Evolutionary conservation across 805 yeast species (phyloP).

Genomic region (Spathaspora girioi): DNA sequence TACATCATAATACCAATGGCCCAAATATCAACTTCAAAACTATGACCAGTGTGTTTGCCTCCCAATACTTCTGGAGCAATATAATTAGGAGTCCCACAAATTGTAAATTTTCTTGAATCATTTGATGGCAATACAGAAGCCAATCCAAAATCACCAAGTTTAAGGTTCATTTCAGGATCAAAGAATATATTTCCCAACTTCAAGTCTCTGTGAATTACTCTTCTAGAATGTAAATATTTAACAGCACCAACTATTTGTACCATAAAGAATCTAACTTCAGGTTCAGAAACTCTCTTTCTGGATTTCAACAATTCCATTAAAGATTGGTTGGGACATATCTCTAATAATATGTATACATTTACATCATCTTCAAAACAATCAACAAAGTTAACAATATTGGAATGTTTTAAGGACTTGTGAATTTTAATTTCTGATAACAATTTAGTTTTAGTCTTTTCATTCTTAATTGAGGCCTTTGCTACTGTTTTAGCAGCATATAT

Average conservation of each 20-base stretch:
- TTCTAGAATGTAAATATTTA: constrained; percentile 83
- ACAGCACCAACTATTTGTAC: constrained; percentile 94
- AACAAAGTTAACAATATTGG: constrained; percentile 85
- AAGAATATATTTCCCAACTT: constrained; percentile 94
- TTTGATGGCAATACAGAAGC: constrained; percentile 83
- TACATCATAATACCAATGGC: constrained; percentile 95
- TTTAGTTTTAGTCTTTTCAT: constrained; percentile 83
- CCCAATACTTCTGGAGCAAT: constrained; percentile 97
- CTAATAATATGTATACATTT: constrained; percentile 89
- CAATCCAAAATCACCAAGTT: constrained; percentile 96
- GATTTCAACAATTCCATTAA: constrained; percentile 87
- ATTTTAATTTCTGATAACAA: constrained; percentile 91
- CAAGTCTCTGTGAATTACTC: constrained; percentile 93
- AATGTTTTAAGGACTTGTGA: constrained; percentile 84
- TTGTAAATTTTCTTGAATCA: constrained; percentile 79
- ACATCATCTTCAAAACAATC: constrained; percentile 97
- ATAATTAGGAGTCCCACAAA: constrained; percentile 98
- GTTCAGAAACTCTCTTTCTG: constrained; percentile 82
- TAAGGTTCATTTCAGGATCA: constrained; percentile 89
- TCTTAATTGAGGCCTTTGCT: constrained; percentile 89
- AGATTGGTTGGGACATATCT: constrained; percentile 92
- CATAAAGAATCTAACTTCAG: constrained; percentile 86
- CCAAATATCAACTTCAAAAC: constrained; percentile 96
- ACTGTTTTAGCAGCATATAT: constrained; percentile 96
- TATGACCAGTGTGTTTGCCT: constrained; percentile 84